These are phyloP conservation scores for Geotrichum histeridarum DNA, from an alignment of 1,139 yeast genomes.

Conservation along the genomic window DNA sequence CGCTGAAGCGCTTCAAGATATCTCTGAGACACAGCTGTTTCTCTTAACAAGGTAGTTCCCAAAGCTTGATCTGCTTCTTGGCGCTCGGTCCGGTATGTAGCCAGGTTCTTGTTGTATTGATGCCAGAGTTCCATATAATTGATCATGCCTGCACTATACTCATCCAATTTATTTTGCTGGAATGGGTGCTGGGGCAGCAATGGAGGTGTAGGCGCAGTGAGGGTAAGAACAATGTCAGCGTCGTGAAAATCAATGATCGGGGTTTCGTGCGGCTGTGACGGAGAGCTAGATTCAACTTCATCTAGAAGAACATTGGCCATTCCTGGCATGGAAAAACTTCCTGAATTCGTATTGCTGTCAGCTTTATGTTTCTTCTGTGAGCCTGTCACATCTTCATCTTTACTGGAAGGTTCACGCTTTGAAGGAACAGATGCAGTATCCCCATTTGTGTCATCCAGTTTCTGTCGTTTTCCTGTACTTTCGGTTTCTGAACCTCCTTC, in stretches of 20 bases:
- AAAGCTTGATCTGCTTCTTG: constrained; percentile 28
- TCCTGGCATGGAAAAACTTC: too few relatives aligned
- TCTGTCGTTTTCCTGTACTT: too few relatives aligned
- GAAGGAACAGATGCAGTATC: too few relatives aligned
- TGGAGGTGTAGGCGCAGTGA: constrained; percentile 25
- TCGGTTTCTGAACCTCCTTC: too few relatives aligned
- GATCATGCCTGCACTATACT: constrained; percentile 18
- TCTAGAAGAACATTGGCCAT: too few relatives aligned
- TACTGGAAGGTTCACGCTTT: too few relatives aligned
- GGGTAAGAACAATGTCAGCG: constrained; percentile 19
- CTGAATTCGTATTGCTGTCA: too few relatives aligned
- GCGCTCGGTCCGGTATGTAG: constrained; percentile 30
- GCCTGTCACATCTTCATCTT: too few relatives aligned
- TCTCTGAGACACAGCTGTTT: constrained; percentile 22
- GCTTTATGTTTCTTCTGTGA: too few relatives aligned
- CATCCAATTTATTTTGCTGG: constrained; percentile 6
- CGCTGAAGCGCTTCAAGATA: constrained; percentile 32
- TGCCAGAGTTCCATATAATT: constrained; percentile 29
- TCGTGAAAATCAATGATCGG: constrained; percentile 25
- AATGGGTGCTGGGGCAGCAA: neutral
- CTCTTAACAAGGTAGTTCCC: constrained; percentile 12
- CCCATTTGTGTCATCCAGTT: too few relatives aligned
- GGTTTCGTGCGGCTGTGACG: too few relatives aligned
- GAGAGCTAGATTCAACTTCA: too few relatives aligned
- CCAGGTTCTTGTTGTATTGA: constrained; percentile 28